phyloP scores from a whole-genome alignment of 2,329 filamentous ascomycete species.

The Phialophora tarda region DNA sequence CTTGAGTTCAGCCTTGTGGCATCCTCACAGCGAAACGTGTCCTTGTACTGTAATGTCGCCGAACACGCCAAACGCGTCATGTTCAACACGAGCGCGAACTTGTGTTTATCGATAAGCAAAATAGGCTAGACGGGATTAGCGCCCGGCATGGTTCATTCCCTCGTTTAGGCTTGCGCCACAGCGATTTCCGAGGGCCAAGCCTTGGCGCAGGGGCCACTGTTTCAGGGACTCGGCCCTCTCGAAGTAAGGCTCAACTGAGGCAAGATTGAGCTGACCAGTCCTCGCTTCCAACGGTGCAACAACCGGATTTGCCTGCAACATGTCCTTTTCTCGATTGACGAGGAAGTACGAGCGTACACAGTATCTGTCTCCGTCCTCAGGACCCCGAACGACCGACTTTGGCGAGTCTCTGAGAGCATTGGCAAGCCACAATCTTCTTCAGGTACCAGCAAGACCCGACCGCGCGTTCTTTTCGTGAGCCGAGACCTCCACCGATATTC shows the following conservation, averaged over 20 bases:
- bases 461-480: not conserved
- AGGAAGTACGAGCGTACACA: not conserved
- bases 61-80: not conserved
- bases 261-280: not conserved
- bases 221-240: not conserved
- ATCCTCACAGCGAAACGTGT: not conserved
- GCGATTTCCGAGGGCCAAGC: not conserved
- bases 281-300: too few relatives aligned
- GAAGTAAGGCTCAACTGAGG: not conserved
- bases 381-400: not conserved
- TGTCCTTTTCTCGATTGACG: not conserved
- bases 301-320: not conserved
- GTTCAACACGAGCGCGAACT: not conserved
- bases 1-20: not conserved
- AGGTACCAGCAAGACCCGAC: not conserved
- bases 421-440: not conserved
- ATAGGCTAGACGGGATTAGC: not conserved
- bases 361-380: not conserved
- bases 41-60: not conserved
- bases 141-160: not conserved
- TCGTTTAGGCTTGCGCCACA: not conserved
- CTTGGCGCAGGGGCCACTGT: not conserved
- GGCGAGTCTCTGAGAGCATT: not conserved
- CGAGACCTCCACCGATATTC: constrained; percentile 7
- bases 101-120: constrained; percentile 1